Base-by-base conservation (phyloP, 768 basidiomycete genomes). In the Mycena chlorophos region DNA sequence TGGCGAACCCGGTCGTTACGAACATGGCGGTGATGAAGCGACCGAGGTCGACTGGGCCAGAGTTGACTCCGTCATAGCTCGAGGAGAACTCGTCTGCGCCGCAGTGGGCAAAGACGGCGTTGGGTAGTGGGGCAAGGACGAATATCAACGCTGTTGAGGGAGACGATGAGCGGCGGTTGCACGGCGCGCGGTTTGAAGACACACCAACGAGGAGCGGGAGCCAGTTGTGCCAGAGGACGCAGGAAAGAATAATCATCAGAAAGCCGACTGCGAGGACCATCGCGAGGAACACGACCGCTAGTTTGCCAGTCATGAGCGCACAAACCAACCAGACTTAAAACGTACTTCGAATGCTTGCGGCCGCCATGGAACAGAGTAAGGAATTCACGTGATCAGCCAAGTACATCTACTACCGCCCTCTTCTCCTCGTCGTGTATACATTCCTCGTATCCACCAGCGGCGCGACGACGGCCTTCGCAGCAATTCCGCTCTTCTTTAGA, bases 201-300 rank as follows among this genome's bases (percentile, higher is more conserved):
- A 60, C 63, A 97, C 97, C 97, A 61, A 98, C 96, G 61, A 98
- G 81, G 49, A 99, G 79, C 29, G 97, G 97, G 20, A 98, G 79
- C 97, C 97, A 99, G 70, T 99, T 99, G 14, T 85, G 75, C 88
- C 89, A 98, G 27, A 98, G 76, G 5, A 97, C 97, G 69, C 97
- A 98, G 1, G 93, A 93, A 22, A 99, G 86, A 70, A 99, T 99
- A 67, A 98, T 91, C 67, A 98, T 84, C 55, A 99, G 76, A 77
- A 99, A 99, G n/a, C 97, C 97, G 16, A 96, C 82, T 5, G 97
- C 97, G 48, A 99, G 87, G 51, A 98, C 92, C 74, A 99, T 98
- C 1, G 97, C 95, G 43, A 99, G 86, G 51, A 98, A 80, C 65
- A 98, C 94, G 61, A 98, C 94, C 67, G 94, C 95, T n/a, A n/a